Percentiles rank a stretch among this genome's conserved stretches.
These are phyloP conservation scores for Pogostemon cablin DNA, from an alignment of 257 asterid species.

Conservation along the genomic window DNA sequence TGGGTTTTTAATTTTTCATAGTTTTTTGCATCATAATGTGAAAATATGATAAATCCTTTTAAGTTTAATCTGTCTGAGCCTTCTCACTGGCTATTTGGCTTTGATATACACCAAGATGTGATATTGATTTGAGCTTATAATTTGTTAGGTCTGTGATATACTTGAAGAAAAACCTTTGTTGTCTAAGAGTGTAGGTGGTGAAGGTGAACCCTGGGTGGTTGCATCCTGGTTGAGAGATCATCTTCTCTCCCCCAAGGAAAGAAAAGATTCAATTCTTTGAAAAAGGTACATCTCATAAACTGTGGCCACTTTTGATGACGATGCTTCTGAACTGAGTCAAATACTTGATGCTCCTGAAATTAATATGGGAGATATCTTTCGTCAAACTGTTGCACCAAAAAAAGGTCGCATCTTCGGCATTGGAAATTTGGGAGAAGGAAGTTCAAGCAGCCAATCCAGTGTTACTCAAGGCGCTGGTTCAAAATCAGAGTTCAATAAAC, in stretches of 20 bases:
- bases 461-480: too few species aligned
- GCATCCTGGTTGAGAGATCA: slow-evolving; percentile 91
- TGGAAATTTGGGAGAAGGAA: too few species aligned
- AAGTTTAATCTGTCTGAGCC: slow-evolving; percentile 4
- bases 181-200: slow-evolving; percentile 56
- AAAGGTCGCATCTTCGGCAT: too few species aligned
- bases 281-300: slow-evolving; percentile 53
- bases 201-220: slow-evolving; percentile 74
- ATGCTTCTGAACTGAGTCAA: too few species aligned
- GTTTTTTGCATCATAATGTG: slow-evolving; percentile 3
- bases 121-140: slow-evolving; percentile 33
- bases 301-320: background rate
- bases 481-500: too few species aligned
- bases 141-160: slow-evolving; percentile 71
- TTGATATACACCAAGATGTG: slow-evolving; percentile 23
- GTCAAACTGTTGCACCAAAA: too few species aligned
- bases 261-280: slow-evolving; percentile 72
- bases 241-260: slow-evolving; percentile 83
- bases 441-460: too few species aligned
- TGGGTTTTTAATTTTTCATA: slow-evolving; percentile 1
- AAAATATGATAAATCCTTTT: slow-evolving; percentile 19
- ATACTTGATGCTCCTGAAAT: too few species aligned
- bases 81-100: slow-evolving; percentile 15
- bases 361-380: too few species aligned
- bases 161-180: slow-evolving; percentile 80